phyloP scores from a whole-genome alignment of 345 rosid species.

The Kandelia obovata region DNA sequence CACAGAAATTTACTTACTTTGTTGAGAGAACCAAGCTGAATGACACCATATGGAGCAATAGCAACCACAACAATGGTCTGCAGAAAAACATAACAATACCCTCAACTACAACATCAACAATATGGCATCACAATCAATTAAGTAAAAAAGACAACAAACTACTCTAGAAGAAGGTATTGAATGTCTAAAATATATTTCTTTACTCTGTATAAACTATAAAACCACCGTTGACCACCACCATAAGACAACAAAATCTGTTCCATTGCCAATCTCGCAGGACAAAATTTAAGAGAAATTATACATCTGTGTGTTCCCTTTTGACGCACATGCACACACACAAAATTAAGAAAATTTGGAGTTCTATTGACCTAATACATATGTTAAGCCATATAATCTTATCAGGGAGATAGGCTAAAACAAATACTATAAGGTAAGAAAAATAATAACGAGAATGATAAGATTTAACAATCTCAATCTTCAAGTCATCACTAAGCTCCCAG shows the following conservation, averaged over 20 bases:
- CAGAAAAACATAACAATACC: constrained; percentile 15
- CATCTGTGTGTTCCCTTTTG: not conserved
- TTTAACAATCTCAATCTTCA: not conserved
- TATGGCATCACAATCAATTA: not conserved
- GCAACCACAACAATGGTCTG: constrained; percentile 76
- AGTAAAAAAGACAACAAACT: not conserved
- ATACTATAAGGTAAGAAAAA: not conserved
- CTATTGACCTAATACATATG: not conserved
- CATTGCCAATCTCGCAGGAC: not conserved
- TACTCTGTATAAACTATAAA: not conserved
- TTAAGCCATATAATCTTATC: not conserved
- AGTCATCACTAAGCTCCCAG: not conserved
- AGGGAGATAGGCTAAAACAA: not conserved
- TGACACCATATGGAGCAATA: constrained; percentile 75
- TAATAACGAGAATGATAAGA: not conserved
- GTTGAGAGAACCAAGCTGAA: constrained; percentile 78
- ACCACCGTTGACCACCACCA: constrained; percentile 1
- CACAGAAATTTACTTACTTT: constrained; percentile 49
- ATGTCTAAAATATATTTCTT: not conserved
- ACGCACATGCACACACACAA: too few relatives aligned
- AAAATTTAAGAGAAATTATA: constrained; percentile 3
- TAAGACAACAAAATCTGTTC: not conserved
- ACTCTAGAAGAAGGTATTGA: not conserved
- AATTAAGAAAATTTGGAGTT: too few relatives aligned
- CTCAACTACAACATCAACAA: not conserved